These are phyloP conservation scores for Lomentospora prolificans DNA, from an alignment of 2,329 filamentous ascomycete genomes.

Conservation along the genomic window DNA sequence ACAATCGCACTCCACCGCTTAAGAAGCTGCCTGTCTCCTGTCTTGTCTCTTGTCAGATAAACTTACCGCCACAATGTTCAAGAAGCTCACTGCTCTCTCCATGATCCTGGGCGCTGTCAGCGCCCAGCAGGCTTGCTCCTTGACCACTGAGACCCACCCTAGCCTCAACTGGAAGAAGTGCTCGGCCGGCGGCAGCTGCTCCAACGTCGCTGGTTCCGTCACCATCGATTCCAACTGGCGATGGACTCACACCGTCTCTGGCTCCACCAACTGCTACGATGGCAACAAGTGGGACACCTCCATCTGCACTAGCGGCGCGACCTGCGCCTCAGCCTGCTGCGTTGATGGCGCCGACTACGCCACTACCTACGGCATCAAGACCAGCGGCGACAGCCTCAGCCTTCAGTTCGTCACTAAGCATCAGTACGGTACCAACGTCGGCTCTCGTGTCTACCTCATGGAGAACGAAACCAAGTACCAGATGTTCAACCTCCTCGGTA, in stretches of 20 bases:
- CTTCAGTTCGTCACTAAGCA: constrained; percentile 48
- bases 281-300: constrained; percentile 39
- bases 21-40: neutral
- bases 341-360: constrained; percentile 44
- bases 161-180: constrained; percentile 43
- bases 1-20: neutral
- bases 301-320: constrained; percentile 28
- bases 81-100: constrained; percentile 21
- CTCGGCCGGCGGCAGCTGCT: constrained; percentile 39
- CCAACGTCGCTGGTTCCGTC: constrained; percentile 36
- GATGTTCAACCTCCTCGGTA: constrained; percentile 53
- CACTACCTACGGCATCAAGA: constrained; percentile 42
- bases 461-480: constrained; percentile 51
- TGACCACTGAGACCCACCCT: constrained; percentile 41
- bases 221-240: constrained; percentile 53
- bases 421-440: constrained; percentile 33
- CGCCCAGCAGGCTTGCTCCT: constrained; percentile 42
- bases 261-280: constrained; percentile 46
- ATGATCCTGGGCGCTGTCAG: constrained; percentile 31
- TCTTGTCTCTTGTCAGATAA: neutral
- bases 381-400: constrained; percentile 39
- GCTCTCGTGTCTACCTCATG: constrained; percentile 51
- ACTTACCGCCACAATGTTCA: constrained; percentile 10
- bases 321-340: constrained; percentile 39
- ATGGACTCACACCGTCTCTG: constrained; percentile 41